A percentile compares a stretch with the other conserved stretches of the same genome.
phyloP scores from a whole-genome alignment of 495 filamentous ascomycete species.

The Trichocladium antarcticum region DNA sequence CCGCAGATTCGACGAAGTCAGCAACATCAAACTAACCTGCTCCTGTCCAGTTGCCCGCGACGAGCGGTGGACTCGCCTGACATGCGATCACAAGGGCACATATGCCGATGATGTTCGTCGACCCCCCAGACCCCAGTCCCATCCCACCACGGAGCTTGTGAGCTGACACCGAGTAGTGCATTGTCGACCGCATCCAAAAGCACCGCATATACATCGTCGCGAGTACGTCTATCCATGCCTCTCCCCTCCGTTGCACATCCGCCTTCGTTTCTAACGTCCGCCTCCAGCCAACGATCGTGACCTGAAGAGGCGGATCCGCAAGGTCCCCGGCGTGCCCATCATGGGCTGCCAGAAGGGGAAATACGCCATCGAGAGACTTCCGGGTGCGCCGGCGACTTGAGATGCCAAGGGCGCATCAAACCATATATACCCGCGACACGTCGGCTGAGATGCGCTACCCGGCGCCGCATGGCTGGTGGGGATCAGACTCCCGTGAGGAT shows the following conservation, averaged over 20 bases:
- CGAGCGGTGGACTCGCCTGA: slow-evolving; percentile 71
- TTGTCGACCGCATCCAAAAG: slow-evolving; percentile 72
- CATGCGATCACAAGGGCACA: slow-evolving; percentile 78
- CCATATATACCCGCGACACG: background rate
- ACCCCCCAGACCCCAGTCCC: background rate
- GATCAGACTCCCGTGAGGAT: too few species aligned
- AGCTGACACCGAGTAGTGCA: slow-evolving; percentile 38
- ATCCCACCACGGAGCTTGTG: background rate
- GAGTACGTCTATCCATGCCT: slow-evolving; percentile 11
- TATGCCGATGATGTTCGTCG: slow-evolving; percentile 70
- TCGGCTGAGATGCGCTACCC: background rate
- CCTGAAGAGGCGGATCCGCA: slow-evolving; percentile 68
- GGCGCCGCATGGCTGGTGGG: background rate
- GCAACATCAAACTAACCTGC: background rate
- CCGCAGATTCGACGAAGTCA: too few species aligned
- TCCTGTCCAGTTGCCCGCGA: slow-evolving; percentile 64
- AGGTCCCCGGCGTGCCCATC: slow-evolving; percentile 51
- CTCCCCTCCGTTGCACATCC: background rate
- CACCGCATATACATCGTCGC: slow-evolving; percentile 78
- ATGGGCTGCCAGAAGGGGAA: slow-evolving; percentile 65
- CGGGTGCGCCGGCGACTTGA: slow-evolving; percentile 51
- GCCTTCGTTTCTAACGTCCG: background rate
- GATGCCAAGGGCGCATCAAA: background rate
- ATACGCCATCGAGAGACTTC: slow-evolving; percentile 86
- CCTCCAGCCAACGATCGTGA: slow-evolving; percentile 67